A percentile compares a stretch with the other conserved stretches of the same genome.
These are phyloP conservation scores for Nicotiana otophora DNA, from an alignment of 257 asterid genomes.

Conservation along the genomic window DNA sequence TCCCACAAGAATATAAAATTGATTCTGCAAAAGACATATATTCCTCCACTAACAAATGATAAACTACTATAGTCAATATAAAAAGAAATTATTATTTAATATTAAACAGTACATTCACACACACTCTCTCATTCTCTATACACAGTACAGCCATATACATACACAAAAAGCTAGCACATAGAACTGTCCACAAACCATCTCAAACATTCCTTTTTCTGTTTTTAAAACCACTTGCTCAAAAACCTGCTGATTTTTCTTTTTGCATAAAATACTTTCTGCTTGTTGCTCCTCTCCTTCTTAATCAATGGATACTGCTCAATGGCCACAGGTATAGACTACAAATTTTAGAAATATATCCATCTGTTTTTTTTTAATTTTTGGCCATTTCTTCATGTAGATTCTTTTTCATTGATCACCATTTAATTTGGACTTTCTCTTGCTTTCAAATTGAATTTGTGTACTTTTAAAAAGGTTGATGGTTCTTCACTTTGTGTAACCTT, in stretches of 20 bases:
- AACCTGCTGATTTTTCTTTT: conserved; percentile 22
- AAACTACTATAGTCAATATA: background rate
- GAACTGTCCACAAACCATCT: conserved; percentile 38
- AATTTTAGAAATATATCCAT: background rate
- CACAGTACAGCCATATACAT: background rate
- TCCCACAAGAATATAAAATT: background rate
- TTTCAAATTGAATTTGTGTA: background rate
- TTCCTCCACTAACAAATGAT: background rate
- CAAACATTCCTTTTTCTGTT: conserved; percentile 44
- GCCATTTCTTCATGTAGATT: background rate
- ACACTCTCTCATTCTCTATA: background rate
- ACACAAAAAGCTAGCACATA: conserved; percentile 22
- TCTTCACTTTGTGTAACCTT: background rate
- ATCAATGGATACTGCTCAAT: conserved; percentile 74
- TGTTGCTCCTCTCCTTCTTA: background rate
- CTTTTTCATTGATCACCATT: background rate
- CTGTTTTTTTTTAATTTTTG: background rate
- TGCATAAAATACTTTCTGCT: background rate
- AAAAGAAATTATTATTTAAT: background rate
- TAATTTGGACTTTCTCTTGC: background rate
- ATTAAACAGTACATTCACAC: background rate
- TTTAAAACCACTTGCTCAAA: conserved; percentile 42
- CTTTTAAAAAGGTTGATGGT: background rate
- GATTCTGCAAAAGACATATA: background rate
- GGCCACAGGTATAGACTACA: conserved; percentile 66